Conservation (phyloP, 371 early-diverging fungal genomes). For the Nematocida major region DNA sequence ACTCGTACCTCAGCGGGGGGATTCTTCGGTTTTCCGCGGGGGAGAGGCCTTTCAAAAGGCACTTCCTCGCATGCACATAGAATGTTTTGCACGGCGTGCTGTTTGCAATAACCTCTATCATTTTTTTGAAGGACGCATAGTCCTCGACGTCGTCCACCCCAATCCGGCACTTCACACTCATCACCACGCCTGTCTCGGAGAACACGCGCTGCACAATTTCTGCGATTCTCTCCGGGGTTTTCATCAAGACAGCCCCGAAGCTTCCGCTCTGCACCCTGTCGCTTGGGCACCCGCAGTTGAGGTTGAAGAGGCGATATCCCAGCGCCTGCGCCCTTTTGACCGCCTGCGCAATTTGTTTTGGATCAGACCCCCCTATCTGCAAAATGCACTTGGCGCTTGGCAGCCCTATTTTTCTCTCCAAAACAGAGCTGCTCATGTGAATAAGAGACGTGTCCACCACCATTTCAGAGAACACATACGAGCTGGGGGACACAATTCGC, state of each 20-base stretch:
- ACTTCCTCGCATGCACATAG: conserved; percentile 78
- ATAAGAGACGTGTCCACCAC: conserved; percentile 62
- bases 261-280: conserved; percentile 63
- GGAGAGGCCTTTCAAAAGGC: conserved; percentile 72
- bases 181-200: conserved; percentile 50
- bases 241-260: conserved; percentile 66
- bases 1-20: conserved; percentile 72
- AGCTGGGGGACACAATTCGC: conserved; percentile 50
- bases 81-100: conserved; percentile 66
- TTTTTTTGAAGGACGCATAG: conserved; percentile 60
- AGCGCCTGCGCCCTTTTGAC: conserved; percentile 34
- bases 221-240: conserved; percentile 45
- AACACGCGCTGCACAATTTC: conserved; percentile 63
- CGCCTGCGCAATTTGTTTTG: conserved; percentile 53
- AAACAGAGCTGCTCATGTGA: conserved; percentile 52
- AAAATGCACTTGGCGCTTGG: conserved; percentile 58
- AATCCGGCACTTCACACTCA: conserved; percentile 63
- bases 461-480: conserved; percentile 65
- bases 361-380: conserved; percentile 65
- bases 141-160: conserved; percentile 65
- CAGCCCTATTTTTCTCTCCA: conserved; percentile 58
- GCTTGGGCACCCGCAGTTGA: conserved; percentile 66
- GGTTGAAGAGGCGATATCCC: conserved; percentile 60
- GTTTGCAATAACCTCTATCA: conserved; percentile 61
- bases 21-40: conserved; percentile 75